Base-by-base conservation (phyloP, 371 early-diverging fungal genomes). In the Rhizomucor pusillus region DNA sequence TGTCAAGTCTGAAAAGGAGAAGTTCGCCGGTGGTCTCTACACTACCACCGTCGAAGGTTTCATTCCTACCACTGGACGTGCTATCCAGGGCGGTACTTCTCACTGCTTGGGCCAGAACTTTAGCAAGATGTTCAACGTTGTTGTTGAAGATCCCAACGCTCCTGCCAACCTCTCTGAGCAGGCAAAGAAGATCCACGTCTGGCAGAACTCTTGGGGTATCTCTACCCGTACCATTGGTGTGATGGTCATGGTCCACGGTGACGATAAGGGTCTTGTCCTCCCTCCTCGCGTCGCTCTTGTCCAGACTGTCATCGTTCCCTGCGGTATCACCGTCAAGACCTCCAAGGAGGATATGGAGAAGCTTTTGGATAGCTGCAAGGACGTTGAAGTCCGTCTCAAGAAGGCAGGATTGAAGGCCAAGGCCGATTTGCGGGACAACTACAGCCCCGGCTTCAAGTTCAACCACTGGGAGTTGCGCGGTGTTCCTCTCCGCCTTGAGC, bases 121-220 rank as follows among this genome's bases (percentile, higher is more conserved):
- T 73, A 86, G 95, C 47, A 98, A 97, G 77, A 99, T 99, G 99
- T 99, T 99, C 60, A 68, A 75, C 56, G 71, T 75, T 36, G 65
- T 62, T 22, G 72, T 73, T 13, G 79, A 79, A 43, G 75, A 75
- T 29, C 79, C 76, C 48, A 63, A 58, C 22, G 70, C 74, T 23
- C 66, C 73, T 45, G 63, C 66, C 24, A 64, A 60, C 37, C 60
- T 65, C 20, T 51, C 62, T 29, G 78, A 77, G 46, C 74, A 73
- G 54, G 69, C 70, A 62, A 73, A 75, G 62, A 75, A 75, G 60
- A 56, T 79, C 29, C 82, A 89, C 60, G 99, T 98, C 35, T 99
- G 95, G 93, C 99, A 99, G 78, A 99, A 99, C 83, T 99, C 98
- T 29, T 99, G 99, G 99, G 99, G 99, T 63, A 62, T 99, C 45